A percentile compares a stretch with the other conserved stretches of the same genome.
phyloP scores from a whole-genome alignment of 805 yeast genomes.

The Cyberlindnera euphorbiiphila region DNA sequence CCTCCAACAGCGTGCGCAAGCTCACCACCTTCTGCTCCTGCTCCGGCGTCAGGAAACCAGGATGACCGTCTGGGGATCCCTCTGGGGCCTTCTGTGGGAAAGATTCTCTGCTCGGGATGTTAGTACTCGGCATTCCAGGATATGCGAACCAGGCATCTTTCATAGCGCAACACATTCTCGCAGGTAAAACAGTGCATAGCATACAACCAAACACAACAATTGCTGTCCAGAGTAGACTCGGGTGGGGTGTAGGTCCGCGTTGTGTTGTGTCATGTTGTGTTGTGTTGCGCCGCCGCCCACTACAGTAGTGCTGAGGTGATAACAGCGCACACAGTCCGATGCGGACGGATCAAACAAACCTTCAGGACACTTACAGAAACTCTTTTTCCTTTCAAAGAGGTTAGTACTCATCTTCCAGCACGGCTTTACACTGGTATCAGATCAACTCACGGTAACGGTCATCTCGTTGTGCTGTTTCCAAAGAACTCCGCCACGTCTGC shows the following conservation, averaged over 20 bases:
- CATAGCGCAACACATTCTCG: too few relatives aligned
- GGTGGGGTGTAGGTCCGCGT: too few relatives aligned
- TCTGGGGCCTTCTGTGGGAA: conserved; percentile 69
- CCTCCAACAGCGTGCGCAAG: conserved; percentile 54
- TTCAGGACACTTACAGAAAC: conserved; percentile 17
- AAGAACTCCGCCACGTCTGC: too few relatives aligned
- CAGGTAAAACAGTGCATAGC: too few relatives aligned
- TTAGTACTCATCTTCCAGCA: conserved; percentile 1
- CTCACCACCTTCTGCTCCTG: conserved; percentile 59
- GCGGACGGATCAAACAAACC: too few relatives aligned
- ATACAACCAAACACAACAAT: too few relatives aligned
- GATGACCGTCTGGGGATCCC: conserved; percentile 66
- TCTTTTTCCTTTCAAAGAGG: conserved; percentile 12
- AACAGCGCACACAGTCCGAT: conserved; percentile 5
- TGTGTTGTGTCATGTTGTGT: too few relatives aligned
- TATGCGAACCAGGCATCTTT: too few relatives aligned
- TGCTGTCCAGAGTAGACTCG: too few relatives aligned
- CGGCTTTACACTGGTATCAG: not conserved
- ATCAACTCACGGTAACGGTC: conserved; percentile 2
- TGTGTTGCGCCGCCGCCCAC: not conserved
- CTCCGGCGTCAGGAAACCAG: conserved; percentile 70
- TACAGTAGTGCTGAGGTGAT: not conserved
- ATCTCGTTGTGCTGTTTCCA: too few relatives aligned
- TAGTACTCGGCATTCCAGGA: not conserved
- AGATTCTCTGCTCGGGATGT: too few relatives aligned